phyloP scores from a whole-genome alignment of 78 protist species.

The Polysphondylium violaceum region DNA sequence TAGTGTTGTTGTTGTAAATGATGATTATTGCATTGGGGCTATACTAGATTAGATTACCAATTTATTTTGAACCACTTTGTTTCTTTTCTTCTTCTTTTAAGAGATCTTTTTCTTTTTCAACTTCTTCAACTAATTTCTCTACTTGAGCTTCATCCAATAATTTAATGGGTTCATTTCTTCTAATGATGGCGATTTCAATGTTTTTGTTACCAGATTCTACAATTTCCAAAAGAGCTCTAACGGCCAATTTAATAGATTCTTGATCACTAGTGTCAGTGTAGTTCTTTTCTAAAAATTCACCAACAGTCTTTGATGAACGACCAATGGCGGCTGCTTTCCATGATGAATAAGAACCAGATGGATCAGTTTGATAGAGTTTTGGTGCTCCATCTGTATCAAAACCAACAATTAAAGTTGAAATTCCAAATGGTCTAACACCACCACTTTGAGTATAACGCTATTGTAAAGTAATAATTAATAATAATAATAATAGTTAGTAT shows the following conservation, averaged over 20 bases:
- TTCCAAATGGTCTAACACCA: slow-evolving; percentile 99
- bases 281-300: slow-evolving; percentile 97
- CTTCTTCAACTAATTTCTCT: slow-evolving; percentile 72
- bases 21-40: background rate
- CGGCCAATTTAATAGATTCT: slow-evolving; percentile 94
- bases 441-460: slow-evolving; percentile 98
- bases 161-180: slow-evolving; percentile 44
- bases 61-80: no score
- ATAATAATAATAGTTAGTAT: slow-evolving; percentile 9
- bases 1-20: background rate
- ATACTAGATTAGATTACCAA: no score
- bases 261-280: slow-evolving; percentile 86
- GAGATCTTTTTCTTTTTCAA: slow-evolving; percentile 84
- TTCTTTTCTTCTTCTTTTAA: slow-evolving; percentile 70
- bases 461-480: background rate
- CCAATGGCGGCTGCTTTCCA: slow-evolving; percentile 93
- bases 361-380: slow-evolving; percentile 97
- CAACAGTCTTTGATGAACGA: slow-evolving; percentile 90
- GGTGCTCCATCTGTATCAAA: slow-evolving; percentile 95
- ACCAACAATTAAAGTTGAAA: slow-evolving; percentile 97
- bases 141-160: slow-evolving; percentile 55
- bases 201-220: slow-evolving; percentile 97
- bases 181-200: slow-evolving; percentile 95
- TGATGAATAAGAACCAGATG: slow-evolving; percentile 95
- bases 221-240: slow-evolving; percentile 97